These are phyloP conservation scores for Solanum dulcamara DNA, from an alignment of 257 asterid species.

Conservation along the genomic window DNA sequence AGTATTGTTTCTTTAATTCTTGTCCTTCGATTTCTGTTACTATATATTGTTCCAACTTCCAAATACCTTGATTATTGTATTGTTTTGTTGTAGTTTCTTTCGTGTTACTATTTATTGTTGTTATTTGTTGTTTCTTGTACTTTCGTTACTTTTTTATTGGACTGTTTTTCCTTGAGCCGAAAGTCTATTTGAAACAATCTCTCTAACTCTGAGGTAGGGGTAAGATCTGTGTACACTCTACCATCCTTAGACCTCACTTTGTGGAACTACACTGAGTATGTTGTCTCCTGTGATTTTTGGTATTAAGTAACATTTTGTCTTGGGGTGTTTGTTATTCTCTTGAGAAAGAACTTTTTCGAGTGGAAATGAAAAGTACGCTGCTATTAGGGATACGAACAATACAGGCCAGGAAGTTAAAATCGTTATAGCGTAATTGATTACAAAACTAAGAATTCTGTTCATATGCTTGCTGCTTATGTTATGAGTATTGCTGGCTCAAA, in stretches of 20 bases:
- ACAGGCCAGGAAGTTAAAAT: not conserved
- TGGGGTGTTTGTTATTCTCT: not conserved
- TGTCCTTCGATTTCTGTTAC: not conserved
- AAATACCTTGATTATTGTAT: not conserved
- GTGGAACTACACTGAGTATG: not conserved
- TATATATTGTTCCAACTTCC: not conserved
- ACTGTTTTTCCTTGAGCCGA: not conserved
- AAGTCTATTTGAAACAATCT: not conserved
- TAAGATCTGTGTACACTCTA: not conserved
- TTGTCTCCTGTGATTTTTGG: not conserved
- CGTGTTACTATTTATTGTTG: not conserved
- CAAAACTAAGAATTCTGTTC: not conserved
- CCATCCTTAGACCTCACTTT: not conserved
- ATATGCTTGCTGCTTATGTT: not conserved
- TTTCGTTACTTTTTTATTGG: not conserved
- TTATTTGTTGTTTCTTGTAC: not conserved
- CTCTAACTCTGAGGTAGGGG: not conserved
- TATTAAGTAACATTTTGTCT: not conserved
- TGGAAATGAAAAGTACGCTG: not conserved
- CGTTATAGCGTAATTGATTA: not conserved
- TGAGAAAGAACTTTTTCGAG: not conserved
- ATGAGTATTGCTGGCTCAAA: not conserved
- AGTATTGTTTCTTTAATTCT: not conserved
- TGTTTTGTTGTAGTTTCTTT: not conserved
- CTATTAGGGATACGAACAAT: not conserved